phyloP scores from a whole-genome alignment of 257 asterid species.

The Solanum pinnatisectum region DNA sequence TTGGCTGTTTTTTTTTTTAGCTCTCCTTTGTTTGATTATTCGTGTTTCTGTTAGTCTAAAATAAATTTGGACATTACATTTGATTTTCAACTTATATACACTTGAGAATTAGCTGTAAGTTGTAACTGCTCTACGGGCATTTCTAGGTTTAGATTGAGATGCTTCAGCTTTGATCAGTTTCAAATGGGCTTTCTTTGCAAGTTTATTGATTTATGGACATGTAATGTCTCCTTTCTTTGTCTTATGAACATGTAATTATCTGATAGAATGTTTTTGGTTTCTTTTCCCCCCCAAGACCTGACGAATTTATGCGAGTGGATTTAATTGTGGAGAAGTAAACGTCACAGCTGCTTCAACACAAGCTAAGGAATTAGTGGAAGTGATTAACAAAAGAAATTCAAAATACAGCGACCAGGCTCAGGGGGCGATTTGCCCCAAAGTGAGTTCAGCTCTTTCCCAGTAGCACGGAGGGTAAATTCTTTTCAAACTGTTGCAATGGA shows the following conservation, averaged over 20 bases:
- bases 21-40: neutral
- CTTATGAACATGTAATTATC: neutral
- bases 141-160: neutral
- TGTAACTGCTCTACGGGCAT: neutral
- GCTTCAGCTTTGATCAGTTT: neutral
- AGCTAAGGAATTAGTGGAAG: neutral
- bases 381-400: slow-evolving; percentile 18
- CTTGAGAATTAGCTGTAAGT: neutral
- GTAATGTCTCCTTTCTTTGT: neutral
- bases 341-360: neutral
- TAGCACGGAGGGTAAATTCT: slow-evolving; percentile 70
- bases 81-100: neutral
- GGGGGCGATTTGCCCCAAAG: slow-evolving; percentile 92
- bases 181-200: neutral
- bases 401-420: slow-evolving; percentile 67
- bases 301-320: neutral
- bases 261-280: neutral
- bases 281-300: neutral
- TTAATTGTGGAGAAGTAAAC: neutral
- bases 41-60: neutral
- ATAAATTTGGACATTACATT: neutral
- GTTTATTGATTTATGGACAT: neutral
- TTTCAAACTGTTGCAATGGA: slow-evolving; percentile 83
- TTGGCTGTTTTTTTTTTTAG: neutral
- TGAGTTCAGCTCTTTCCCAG: slow-evolving; percentile 51